These are phyloP conservation scores for Umbelopsis isabellina DNA, from an alignment of 192 early-diverging fungal species.

Conservation along the genomic window DNA sequence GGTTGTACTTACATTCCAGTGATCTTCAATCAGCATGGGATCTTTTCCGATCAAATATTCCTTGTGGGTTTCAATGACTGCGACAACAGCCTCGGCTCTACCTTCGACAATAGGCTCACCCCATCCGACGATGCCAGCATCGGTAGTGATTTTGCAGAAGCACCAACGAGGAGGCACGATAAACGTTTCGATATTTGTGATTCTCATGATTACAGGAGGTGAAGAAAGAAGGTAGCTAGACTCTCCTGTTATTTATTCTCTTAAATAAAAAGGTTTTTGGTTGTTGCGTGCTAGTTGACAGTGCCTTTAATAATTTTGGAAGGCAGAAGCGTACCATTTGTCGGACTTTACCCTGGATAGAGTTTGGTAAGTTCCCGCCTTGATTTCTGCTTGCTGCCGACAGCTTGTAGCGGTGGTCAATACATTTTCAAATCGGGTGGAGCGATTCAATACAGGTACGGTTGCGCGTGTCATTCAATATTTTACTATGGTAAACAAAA, in stretches of 20 bases:
- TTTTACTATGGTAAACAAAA: constrained; percentile 1
- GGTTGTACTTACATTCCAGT: constrained; percentile 10
- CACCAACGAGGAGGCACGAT: constrained; percentile 22
- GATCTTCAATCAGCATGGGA: constrained; percentile 28
- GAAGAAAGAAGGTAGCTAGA: not conserved
- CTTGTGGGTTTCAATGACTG: not conserved
- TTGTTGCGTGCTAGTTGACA: constrained; percentile 7
- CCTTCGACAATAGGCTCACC: constrained; percentile 25
- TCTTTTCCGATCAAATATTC: constrained; percentile 27
- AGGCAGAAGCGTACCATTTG: not conserved
- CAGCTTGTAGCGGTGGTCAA: too few species aligned
- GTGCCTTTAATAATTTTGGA: not conserved
- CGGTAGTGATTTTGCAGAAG: constrained; percentile 16
- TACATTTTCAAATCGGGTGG: too few species aligned
- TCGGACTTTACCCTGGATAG: not conserved
- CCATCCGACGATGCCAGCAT: constrained; percentile 18
- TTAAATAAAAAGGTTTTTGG: constrained; percentile 3
- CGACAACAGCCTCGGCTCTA: constrained; percentile 14
- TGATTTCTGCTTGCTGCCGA: too few species aligned
- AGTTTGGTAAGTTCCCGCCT: too few species aligned
- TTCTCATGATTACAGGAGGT: constrained; percentile 2
- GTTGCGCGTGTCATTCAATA: not conserved
- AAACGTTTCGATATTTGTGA: constrained; percentile 22
- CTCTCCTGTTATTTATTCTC: not conserved
- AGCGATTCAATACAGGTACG: not conserved